Percentiles rank a stretch among this genome's conserved stretches.
Evolutionary conservation across 345 rosid species (phyloP).

Genomic region (Syzygium grande): DNA sequence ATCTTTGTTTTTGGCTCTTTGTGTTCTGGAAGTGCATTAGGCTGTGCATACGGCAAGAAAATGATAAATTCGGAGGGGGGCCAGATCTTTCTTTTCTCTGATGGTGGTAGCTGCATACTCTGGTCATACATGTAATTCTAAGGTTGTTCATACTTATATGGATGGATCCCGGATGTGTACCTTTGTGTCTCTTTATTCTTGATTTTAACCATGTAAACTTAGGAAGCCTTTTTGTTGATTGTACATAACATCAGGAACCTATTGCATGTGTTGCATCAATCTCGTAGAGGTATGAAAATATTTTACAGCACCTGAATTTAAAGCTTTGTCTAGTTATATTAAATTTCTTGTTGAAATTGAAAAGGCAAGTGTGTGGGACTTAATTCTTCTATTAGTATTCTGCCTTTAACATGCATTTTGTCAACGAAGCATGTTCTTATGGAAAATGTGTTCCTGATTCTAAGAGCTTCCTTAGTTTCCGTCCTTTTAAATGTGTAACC

Average conservation of each 20-base stretch:
- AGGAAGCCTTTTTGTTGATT: background rate
- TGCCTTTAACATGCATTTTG: background rate
- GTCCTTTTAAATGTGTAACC: background rate
- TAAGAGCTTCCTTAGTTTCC: background rate
- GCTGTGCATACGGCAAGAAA: background rate
- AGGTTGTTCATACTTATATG: background rate
- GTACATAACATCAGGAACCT: background rate
- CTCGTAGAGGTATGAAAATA: background rate
- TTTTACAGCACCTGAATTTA: background rate
- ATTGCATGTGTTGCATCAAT: background rate
- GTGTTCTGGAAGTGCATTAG: background rate
- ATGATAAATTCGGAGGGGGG: background rate
- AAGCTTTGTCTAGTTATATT: background rate
- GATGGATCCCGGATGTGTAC: background rate
- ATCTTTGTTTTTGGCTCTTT: background rate
- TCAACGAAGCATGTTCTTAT: background rate
- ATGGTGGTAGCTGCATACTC: background rate
- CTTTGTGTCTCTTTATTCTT: background rate
- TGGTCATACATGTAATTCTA: background rate
- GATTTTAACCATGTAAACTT: background rate
- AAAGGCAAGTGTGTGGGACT: background rate
- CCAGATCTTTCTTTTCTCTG: background rate
- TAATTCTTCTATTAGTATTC: background rate
- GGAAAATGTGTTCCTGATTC: background rate
- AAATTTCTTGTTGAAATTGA: background rate